Evolutionary conservation across 179 eudicot genomes (phyloP).

Genomic region (Sideroxylon spinosum): DNA sequence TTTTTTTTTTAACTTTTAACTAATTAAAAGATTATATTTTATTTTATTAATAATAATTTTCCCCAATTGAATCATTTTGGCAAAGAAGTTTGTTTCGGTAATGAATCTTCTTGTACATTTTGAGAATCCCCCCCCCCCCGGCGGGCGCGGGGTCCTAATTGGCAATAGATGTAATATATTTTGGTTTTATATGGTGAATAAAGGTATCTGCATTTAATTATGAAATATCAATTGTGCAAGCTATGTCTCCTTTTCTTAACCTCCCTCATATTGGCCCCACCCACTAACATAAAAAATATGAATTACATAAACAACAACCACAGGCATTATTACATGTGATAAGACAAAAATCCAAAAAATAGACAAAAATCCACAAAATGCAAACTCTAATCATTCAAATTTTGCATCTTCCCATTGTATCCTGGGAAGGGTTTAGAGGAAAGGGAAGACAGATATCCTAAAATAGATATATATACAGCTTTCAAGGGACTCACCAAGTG

Average conservation of each 20-base stretch:
- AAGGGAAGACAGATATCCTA: neutral
- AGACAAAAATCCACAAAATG: neutral
- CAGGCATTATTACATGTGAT: neutral
- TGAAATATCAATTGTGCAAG: no score
- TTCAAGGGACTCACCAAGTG: slow-evolving; percentile 19
- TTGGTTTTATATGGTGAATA: no score
- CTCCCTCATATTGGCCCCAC: neutral
- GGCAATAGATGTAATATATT: no score
- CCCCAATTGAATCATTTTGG: no score
- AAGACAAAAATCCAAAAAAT: neutral
- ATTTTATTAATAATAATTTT: no score
- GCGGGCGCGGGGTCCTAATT: no score
- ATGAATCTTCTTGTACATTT: no score
- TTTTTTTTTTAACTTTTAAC: no score
- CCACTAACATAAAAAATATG: neutral
- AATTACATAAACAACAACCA: neutral
- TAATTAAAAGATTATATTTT: no score
- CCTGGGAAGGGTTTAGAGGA: neutral
- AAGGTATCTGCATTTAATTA: no score
- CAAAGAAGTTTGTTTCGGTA: no score
- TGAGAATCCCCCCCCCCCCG: no score
- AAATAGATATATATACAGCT: neutral
- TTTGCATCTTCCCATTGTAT: neutral
- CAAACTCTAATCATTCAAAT: neutral
- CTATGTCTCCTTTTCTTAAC: neutral